These are phyloP conservation scores for Teratosphaeria pseudoeucalypti DNA, from an alignment of 2,329 filamentous ascomycete species.

Conservation along the genomic window DNA sequence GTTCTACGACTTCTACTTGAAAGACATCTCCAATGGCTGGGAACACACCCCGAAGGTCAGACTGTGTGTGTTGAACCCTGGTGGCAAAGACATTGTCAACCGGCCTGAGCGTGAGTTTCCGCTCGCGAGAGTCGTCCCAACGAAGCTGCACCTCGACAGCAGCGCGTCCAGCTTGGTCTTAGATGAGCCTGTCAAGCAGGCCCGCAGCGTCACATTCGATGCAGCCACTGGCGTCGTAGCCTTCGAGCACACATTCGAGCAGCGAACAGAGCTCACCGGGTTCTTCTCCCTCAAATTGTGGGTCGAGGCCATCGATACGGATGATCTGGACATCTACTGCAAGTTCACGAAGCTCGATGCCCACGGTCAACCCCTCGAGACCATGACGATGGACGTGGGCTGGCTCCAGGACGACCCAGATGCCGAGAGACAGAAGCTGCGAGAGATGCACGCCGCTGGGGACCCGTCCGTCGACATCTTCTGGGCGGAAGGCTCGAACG, in stretches of 20 bases:
- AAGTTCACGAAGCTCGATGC: not conserved
- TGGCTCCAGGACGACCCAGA: not conserved
- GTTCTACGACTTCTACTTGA: constrained; percentile 41
- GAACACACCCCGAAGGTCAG: constrained; percentile 38
- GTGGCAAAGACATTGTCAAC: not conserved
- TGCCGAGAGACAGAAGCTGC: not conserved
- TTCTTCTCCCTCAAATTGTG: not conserved
- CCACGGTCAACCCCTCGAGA: not conserved
- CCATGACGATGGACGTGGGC: not conserved
- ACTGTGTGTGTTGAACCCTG: constrained; percentile 25
- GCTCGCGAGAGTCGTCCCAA: not conserved
- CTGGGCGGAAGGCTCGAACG: not conserved
- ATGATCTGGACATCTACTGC: not conserved
- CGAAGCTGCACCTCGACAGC: not conserved
- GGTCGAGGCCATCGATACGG: not conserved
- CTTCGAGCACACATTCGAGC: not conserved
- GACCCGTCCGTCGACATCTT: not conserved
- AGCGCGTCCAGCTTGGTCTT: not conserved
- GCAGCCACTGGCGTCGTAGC: not conserved
- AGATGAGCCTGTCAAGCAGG: not conserved
- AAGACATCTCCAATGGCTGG: constrained; percentile 34
- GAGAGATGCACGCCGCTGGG: not conserved
- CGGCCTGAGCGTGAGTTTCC: not conserved
- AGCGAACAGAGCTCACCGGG: not conserved
- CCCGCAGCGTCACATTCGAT: not conserved